Evolutionary conservation across 208 protist species (phyloP).

Genomic region (Wallacemonas sp.): DNA sequence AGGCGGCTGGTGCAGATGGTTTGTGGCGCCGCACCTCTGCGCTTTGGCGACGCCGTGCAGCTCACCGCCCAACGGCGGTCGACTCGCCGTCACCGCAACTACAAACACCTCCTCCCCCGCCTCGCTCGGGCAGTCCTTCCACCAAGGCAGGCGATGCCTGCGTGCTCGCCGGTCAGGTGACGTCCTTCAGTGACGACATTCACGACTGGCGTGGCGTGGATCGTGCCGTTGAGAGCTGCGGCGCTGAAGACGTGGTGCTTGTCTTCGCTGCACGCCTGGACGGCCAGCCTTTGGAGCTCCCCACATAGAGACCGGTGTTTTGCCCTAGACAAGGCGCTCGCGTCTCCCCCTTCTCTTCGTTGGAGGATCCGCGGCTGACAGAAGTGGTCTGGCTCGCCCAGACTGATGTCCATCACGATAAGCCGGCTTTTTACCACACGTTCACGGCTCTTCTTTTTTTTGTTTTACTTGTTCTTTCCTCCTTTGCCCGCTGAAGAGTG

Average conservation of each 20-base stretch:
- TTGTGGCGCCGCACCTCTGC: slow-evolving; percentile 10
- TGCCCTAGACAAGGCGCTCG: background rate
- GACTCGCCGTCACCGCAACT: background rate
- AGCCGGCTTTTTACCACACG: background rate
- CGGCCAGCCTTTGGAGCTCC: background rate
- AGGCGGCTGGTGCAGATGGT: slow-evolving; percentile 14
- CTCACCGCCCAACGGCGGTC: slow-evolving; percentile 12
- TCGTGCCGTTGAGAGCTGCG: slow-evolving; percentile 18
- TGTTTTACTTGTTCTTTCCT: background rate
- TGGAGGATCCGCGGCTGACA: no score
- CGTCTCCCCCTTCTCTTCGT: background rate
- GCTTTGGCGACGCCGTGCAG: slow-evolving; percentile 8
- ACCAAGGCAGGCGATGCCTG: background rate
- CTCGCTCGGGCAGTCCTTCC: background rate
- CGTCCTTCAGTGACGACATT: background rate
- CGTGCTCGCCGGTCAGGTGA: background rate
- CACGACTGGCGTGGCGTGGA: slow-evolving; percentile 21
- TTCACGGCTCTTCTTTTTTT: background rate
- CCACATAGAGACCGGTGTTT: background rate
- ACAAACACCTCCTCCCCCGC: background rate
- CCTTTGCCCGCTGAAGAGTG: no score
- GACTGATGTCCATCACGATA: no score
- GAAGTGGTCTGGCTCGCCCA: no score
- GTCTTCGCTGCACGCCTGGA: slow-evolving; percentile 11
- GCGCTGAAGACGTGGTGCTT: slow-evolving; percentile 29